Percentiles rank a stretch among this genome's conserved stretches.
These are phyloP conservation scores for Amanita pseudoporphyria DNA, from an alignment of 768 basidiomycete species.

Conservation along the genomic window DNA sequence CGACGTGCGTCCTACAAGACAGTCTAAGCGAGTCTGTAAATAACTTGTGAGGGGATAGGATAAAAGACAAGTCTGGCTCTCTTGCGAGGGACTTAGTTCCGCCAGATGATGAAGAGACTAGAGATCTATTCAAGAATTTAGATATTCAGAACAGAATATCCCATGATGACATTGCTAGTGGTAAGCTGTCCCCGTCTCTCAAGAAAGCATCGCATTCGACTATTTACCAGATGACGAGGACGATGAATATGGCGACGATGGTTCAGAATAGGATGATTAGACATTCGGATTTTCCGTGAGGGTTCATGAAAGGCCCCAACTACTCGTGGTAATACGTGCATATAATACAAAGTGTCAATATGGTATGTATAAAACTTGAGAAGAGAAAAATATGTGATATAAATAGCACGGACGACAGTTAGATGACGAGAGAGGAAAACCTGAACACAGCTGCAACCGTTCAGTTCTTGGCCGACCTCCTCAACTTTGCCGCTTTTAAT, in stretches of 20 bases:
- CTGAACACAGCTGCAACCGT: background rate
- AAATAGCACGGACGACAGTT: too few species aligned
- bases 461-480: background rate
- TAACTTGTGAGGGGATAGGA: constrained; percentile 26
- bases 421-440: background rate
- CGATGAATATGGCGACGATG: constrained; percentile 14
- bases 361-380: background rate
- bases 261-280: background rate
- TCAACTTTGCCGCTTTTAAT: background rate
- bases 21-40: background rate
- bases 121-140: constrained; percentile 40
- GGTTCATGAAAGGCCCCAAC: background rate
- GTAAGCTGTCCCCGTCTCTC: constrained; percentile 23
- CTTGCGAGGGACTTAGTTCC: constrained; percentile 47
- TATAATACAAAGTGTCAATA: background rate
- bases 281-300: background rate
- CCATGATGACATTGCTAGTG: constrained; percentile 54
- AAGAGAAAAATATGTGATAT: too few species aligned
- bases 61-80: constrained; percentile 63
- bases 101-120: constrained; percentile 39
- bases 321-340: too few species aligned
- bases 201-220: background rate
- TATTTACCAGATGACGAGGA: background rate
- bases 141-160: constrained; percentile 43
- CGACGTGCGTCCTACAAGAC: constrained; percentile 32